Evolutionary conservation across 2,329 filamentous ascomycete genomes (phyloP), one percentile per base, ranked within the genome.

Genomic region (Aspergillus udagawae): DNA sequence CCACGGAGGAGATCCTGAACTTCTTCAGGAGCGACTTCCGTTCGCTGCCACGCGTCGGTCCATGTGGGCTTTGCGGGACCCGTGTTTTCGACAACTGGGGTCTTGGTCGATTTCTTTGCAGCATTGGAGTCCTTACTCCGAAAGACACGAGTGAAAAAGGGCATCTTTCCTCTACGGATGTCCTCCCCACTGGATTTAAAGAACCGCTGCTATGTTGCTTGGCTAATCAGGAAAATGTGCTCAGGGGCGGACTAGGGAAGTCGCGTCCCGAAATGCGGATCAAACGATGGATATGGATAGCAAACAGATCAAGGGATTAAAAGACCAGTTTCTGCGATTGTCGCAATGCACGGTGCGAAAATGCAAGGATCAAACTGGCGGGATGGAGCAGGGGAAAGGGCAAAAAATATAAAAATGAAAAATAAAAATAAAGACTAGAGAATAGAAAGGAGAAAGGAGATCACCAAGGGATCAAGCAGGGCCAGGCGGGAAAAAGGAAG

Each of bases 41-140:
- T 90, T 69, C 93, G 88, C 61, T 86, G 83, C 85, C 92, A 99
- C 62, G 91, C 89, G 73, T 97, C 90, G 60, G 91, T 89, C 89
- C 91, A 97, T 74, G 83, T 84, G 55, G 89, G 90, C 76, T 92
- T 91, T 60, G 81, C 76, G 41, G 86, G 84, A 27, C 80, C 76
- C 62, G 82, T 77, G 58, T 83, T 75, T 51, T 79, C 71, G 17
- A 78, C 73, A 54, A 81, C 74, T 61, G 82, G 76, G 61, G 80
- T 75, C 60, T 81, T 79, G 55, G 79, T 76, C 63, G 81, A 66
- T 66, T 77, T 83, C 77, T 92, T 92, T 77, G 82, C 82, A 57
- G 77, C 73, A 64, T 79, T 76, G 70, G 82, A 82, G 78, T 94
- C 90, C 78, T 88, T 92, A 78, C 84, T 83, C 81, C 91, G 91